phyloP scores from a whole-genome alignment of 352 stramenopile species.

The Globisporangium orthogonon region DNA sequence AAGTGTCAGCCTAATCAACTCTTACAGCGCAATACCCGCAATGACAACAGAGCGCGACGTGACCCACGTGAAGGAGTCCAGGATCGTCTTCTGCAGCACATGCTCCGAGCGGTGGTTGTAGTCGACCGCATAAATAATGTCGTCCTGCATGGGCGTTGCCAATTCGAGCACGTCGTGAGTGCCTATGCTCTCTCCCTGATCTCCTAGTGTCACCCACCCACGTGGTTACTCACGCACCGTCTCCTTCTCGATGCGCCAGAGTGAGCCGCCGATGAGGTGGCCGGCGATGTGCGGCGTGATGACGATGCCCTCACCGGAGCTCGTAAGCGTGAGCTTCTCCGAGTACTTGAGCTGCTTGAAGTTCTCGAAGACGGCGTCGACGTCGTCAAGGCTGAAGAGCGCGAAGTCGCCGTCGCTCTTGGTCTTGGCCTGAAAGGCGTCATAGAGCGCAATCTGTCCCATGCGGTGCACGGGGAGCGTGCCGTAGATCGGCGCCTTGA shows the following conservation, averaged over 20 bases:
- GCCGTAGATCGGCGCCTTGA: constrained; percentile 88
- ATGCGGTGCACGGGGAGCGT: constrained; percentile 95
- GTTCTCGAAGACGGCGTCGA: constrained; percentile 90
- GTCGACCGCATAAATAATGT: constrained; percentile 91
- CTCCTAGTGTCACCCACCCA: too few species aligned
- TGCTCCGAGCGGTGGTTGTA: constrained; percentile 95
- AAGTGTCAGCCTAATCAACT: background rate
- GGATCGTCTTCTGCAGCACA: constrained; percentile 90
- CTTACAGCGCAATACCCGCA: background rate
- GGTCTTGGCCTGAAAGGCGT: constrained; percentile 91
- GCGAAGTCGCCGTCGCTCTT: constrained; percentile 89
- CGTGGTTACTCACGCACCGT: constrained; percentile 37
- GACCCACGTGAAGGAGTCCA: constrained; percentile 88
- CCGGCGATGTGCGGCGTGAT: constrained; percentile 93
- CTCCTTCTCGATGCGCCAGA: constrained; percentile 94
- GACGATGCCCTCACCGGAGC: constrained; percentile 81
- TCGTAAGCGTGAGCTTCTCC: constrained; percentile 87
- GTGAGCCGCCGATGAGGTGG: constrained; percentile 92
- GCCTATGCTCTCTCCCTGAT: background rate
- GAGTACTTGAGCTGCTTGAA: constrained; percentile 96
- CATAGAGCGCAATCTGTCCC: constrained; percentile 95
- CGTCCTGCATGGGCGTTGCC: constrained; percentile 40
- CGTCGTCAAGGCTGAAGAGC: constrained; percentile 90
- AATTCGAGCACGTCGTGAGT: background rate
- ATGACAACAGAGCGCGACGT: background rate